Evolutionary conservation across 805 yeast species (phyloP).

Genomic region (Candida suzukii): DNA sequence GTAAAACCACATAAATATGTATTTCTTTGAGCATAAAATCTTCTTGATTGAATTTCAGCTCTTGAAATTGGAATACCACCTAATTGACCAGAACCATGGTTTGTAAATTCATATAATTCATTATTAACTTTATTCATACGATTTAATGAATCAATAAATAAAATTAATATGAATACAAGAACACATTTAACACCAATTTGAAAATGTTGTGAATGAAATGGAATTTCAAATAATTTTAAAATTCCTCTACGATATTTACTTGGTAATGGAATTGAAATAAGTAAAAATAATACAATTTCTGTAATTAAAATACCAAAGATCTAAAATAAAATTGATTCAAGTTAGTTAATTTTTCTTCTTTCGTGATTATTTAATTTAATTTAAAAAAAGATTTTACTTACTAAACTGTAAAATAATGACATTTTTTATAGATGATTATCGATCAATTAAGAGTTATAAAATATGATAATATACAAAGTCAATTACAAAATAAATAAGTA

Average conservation of each 20-base stretch:
- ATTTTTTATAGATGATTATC: too few species aligned
- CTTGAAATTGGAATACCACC: constrained; percentile 32
- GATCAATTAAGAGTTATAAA: too few species aligned
- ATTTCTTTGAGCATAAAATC: constrained; percentile 94
- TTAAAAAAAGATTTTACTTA: too few species aligned
- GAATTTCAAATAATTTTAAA: constrained; percentile 53
- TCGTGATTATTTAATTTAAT: too few species aligned
- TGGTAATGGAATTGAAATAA: constrained; percentile 84
- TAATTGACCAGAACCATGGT: constrained; percentile 2
- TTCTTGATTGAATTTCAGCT: constrained; percentile 80
- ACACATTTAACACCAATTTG: constrained; percentile 76
- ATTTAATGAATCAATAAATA: constrained; percentile 85
- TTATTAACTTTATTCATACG: constrained; percentile 64
- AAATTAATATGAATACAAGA: constrained; percentile 72
- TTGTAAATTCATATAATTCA: constrained; percentile 39
- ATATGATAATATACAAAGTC: too few species aligned
- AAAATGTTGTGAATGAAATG: constrained; percentile 64
- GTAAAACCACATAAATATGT: constrained; percentile 95
- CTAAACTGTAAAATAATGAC: constrained; percentile 1
- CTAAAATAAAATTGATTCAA: not conserved
- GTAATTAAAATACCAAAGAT: constrained; percentile 54
- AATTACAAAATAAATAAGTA: too few species aligned
- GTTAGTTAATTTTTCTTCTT: not conserved
- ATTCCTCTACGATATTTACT: constrained; percentile 62
- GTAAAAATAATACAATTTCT: constrained; percentile 74